Evolutionary conservation across 2,329 filamentous ascomycete species (phyloP).

Genomic region (Pseudogymnoascus sp.): DNA sequence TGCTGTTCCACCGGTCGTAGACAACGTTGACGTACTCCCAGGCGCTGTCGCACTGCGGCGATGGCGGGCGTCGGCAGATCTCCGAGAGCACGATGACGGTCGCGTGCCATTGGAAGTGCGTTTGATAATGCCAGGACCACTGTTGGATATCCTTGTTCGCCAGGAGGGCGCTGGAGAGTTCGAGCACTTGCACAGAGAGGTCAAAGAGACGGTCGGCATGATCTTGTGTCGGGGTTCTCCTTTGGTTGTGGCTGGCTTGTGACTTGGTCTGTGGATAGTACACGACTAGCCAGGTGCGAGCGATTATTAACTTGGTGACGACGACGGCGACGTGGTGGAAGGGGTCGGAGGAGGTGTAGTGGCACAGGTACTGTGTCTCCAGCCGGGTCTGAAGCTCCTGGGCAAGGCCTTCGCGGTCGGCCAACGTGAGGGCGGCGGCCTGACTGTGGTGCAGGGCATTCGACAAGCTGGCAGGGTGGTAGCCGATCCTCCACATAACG

Average conservation of each 20-base stretch:
- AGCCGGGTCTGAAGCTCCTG: neutral
- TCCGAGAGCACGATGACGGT: neutral
- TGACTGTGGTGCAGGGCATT: neutral
- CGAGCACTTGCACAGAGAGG: conserved; percentile 66
- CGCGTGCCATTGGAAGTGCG: neutral
- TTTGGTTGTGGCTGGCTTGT: too few species aligned
- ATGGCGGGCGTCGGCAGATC: conserved; percentile 9
- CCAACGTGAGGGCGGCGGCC: neutral
- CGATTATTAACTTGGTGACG: neutral
- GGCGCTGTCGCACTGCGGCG: conserved; percentile 14
- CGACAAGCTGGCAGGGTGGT: neutral
- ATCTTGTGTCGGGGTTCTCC: neutral
- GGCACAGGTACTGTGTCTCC: neutral
- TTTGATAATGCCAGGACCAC: neutral
- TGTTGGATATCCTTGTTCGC: conserved; percentile 41
- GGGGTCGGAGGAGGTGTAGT: neutral
- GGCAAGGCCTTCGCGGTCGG: neutral
- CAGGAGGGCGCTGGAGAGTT: conserved; percentile 55
- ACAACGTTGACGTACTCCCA: conserved; percentile 13
- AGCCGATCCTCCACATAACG: neutral
- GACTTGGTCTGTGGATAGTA: neutral
- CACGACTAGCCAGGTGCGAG: neutral
- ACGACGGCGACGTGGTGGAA: neutral
- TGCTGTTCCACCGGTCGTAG: conserved; percentile 5
- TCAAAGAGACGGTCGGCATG: conserved; percentile 53